A percentile compares a stretch with the other conserved stretches of the same genome.
Evolutionary conservation across 2,329 filamentous ascomycete species (phyloP).

Genomic region (Phialocephala sp.): DNA sequence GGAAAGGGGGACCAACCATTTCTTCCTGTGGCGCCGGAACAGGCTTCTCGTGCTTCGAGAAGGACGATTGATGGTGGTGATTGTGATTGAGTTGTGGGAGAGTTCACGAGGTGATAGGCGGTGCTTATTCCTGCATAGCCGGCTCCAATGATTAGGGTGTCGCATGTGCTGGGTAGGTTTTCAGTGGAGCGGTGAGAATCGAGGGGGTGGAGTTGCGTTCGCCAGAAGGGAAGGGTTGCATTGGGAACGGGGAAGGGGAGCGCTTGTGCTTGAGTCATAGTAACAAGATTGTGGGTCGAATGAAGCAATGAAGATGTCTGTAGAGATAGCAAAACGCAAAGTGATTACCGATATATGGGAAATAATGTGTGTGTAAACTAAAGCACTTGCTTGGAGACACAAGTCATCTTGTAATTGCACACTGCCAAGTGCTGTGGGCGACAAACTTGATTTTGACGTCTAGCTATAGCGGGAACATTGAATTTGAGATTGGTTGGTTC

Average conservation of each 20-base stretch:
- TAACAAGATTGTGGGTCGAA: not conserved
- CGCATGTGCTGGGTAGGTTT: slow-evolving; percentile 28
- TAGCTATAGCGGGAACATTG: not conserved
- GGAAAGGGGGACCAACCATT: slow-evolving; percentile 44
- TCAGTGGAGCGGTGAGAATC: slow-evolving; percentile 30
- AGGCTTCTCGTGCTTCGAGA: slow-evolving; percentile 46
- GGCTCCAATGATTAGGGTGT: slow-evolving; percentile 41
- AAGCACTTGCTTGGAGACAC: not conserved
- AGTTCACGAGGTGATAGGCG: slow-evolving; percentile 25
- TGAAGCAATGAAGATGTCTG: slow-evolving; percentile 1
- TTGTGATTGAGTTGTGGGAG: slow-evolving; percentile 9
- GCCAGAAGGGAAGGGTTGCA: slow-evolving; percentile 29
- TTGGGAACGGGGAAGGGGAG: slow-evolving; percentile 27
- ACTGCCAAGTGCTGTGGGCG: not conserved
- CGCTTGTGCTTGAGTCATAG: not conserved
- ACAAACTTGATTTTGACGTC: not conserved
- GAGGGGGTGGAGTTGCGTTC: slow-evolving; percentile 26
- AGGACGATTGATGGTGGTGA: slow-evolving; percentile 18
- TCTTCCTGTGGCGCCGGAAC: slow-evolving; percentile 49
- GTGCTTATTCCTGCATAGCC: slow-evolving; percentile 31
- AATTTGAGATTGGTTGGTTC: not conserved
- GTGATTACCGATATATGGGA: too few species aligned
- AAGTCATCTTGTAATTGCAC: not conserved
- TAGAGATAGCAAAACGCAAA: not conserved
- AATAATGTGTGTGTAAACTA: too few species aligned